Evolutionary conservation across 331 rosid genomes (phyloP).

Genomic region (Spiraea crenata): DNA sequence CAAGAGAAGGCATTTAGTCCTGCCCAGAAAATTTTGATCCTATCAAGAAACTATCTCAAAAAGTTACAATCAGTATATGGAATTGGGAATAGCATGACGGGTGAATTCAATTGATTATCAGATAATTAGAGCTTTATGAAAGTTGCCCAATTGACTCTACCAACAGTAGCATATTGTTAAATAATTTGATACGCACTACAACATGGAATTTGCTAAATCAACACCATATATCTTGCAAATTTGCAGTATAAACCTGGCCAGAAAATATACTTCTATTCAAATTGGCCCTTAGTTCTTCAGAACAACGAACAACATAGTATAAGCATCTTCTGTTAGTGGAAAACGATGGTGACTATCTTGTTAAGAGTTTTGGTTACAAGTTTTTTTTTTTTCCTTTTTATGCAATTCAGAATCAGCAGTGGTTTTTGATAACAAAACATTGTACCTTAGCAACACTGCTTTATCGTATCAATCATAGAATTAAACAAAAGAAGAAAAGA

Average conservation of each 20-base stretch:
- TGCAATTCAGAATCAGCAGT: not conserved
- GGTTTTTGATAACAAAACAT: not conserved
- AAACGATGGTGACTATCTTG: too few relatives aligned
- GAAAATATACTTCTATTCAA: not conserved
- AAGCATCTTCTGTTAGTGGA: not conserved
- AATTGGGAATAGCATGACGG: not conserved
- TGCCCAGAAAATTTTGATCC: conserved; percentile 12
- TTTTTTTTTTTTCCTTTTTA: not conserved
- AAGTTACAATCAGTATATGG: not conserved
- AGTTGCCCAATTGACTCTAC: not conserved
- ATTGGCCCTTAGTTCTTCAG: not conserved
- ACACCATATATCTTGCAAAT: not conserved
- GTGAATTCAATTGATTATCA: not conserved
- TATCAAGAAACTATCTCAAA: not conserved
- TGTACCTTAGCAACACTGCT: not conserved
- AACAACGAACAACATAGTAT: too few relatives aligned
- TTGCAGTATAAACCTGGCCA: too few relatives aligned
- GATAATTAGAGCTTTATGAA: not conserved
- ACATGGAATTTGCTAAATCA: not conserved
- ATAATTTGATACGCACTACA: not conserved
- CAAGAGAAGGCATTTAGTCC: not conserved
- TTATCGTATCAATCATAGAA: not conserved
- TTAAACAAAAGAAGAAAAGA: too few relatives aligned
- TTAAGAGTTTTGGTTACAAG: not conserved
- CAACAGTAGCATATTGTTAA: not conserved